Base-by-base conservation (phyloP, 2,329 filamentous ascomycete species). In the Zymoseptoria pseudotritici region DNA sequence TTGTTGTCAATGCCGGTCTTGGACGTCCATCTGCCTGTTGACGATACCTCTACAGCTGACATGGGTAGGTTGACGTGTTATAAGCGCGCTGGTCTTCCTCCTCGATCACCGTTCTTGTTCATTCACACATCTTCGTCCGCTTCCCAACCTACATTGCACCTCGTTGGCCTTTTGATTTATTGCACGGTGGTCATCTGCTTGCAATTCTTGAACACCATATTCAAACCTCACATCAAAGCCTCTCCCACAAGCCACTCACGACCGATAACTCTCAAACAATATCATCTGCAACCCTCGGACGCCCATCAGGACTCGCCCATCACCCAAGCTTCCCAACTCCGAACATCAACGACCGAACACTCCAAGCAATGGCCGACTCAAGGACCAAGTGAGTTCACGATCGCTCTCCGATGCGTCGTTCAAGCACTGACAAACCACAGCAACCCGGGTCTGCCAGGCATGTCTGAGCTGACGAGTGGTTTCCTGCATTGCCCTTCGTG, bases 101-200 rank as follows among this genome's bases (percentile, higher is more conserved):
- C 17, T 46, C 36, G 13, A 46, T 46, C 17, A 13, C 2, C 1
- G 4, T 46, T 46, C 17, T 46, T 46, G 2, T 46, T 46, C 36
- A 46, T 29, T 46, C 36, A n/a, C 36, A 46, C 13, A 46, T n/a
- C 36, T 46, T n/a, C 36, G 36, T n/a, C 17, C 36, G 13, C 13
- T 17, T 4, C 6, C n/a, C 36, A n/a, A 11, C 4, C 2, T 6
- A 7, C 17, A 17, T 42, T 58, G 56, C 50, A 53, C 46, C 42
- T 54, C 50, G 58, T 58, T 58, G 49, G 29, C 60, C 49, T 57
- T 57, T 58, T 60, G 61, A 57, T 61, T 52, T 29, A 29, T 26
- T 22, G 46, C 49, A 54, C 20, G 54, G 57, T 59, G 19, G 58
- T 55, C 56, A 51, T 61, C 21, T 52, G 53, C 53, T 65, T 57